Evolutionary conservation across 2,329 filamentous ascomycete species (phyloP).

Genomic region (Clarireedia paspali): DNA sequence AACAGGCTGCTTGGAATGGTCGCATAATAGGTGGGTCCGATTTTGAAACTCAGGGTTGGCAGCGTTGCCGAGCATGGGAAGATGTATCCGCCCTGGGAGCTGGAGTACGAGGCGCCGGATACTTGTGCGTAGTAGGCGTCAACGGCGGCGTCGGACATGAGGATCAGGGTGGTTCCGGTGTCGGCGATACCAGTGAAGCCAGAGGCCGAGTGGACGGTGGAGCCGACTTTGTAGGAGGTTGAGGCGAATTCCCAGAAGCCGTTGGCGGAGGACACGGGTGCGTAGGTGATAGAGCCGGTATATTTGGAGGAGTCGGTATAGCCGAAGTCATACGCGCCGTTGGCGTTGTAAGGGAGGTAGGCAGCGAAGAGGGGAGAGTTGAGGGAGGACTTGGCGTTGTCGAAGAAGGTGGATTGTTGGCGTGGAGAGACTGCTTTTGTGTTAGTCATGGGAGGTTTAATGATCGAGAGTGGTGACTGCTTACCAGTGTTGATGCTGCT

Average conservation of each 20-base stretch:
- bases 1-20: slow-evolving; percentile 30
- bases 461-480: neutral
- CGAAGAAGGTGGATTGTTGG: slow-evolving; percentile 27
- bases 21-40: slow-evolving; percentile 27
- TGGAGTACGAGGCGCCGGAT: slow-evolving; percentile 24
- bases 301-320: slow-evolving; percentile 45
- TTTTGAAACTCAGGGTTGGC: slow-evolving; percentile 29
- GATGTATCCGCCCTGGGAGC: slow-evolving; percentile 28
- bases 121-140: slow-evolving; percentile 32
- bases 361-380: slow-evolving; percentile 46
- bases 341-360: slow-evolving; percentile 38
- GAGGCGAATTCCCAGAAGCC: slow-evolving; percentile 42
- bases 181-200: slow-evolving; percentile 30
- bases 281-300: slow-evolving; percentile 44
- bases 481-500: slow-evolving; percentile 27
- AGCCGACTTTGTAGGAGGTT: slow-evolving; percentile 1
- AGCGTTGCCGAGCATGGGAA: slow-evolving; percentile 31
- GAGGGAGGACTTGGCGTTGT: slow-evolving; percentile 24
- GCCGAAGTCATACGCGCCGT: slow-evolving; percentile 48
- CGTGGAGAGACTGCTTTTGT: slow-evolving; percentile 15
- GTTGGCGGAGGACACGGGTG: slow-evolving; percentile 36
- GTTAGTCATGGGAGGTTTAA: neutral
- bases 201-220: slow-evolving; percentile 37
- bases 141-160: slow-evolving; percentile 30
- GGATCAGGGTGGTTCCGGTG: slow-evolving; percentile 35